Evolutionary conservation across 371 early-diverging fungal genomes (phyloP), one percentile per base, ranked within the genome.

Genomic region (Actinomortierella ambigua): DNA sequence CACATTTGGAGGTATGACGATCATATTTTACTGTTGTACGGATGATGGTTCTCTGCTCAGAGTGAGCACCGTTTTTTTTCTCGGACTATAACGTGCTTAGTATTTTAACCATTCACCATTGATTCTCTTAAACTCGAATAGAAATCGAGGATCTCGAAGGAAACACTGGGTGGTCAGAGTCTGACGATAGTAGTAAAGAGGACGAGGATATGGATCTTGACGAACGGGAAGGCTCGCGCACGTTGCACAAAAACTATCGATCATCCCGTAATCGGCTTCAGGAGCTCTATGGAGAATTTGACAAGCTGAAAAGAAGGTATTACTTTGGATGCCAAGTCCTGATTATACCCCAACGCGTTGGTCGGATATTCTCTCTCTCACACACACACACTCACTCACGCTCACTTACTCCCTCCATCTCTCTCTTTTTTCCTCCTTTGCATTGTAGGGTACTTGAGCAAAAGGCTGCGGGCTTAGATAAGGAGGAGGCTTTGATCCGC

Each of bases 71-170:
- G 11, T 27, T 51, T 28, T 8, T 42, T 17, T n/a, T 43, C 43
- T 43, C 41, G 17, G n/a, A 40, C 24, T 27, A 8, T 44, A 9
- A 5, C 27, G 24, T 42, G 26, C 20, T 44, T 15, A 23, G 22
- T 43, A 41, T 20, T 17, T 14, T 17, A 34, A 34, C 24, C 41
- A 24, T 22, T 43, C 28, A 4, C 20, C 52, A 51, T 27, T 29
- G 17, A n/a, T 13, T 51, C 28, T 53, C 17, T 23, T 6, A 23
- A 23, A 39, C 1, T 22, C 34, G 34, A 34, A n/a, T 52, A 70
- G 73, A 71, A 7, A 66, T 71, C 20, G 73, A 66, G 46, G 73
- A 71, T 15, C 29, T 65, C 20, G 59, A 53, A 39, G 51, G 61
- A 54, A 70, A 51, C 29, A 24, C 42, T 41, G 41, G 59, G 27